Percentiles rank a stretch among this genome's conserved stretches.
Conservation (phyloP, 345 rosid genomes). For the Sonneratia alba region DNA sequence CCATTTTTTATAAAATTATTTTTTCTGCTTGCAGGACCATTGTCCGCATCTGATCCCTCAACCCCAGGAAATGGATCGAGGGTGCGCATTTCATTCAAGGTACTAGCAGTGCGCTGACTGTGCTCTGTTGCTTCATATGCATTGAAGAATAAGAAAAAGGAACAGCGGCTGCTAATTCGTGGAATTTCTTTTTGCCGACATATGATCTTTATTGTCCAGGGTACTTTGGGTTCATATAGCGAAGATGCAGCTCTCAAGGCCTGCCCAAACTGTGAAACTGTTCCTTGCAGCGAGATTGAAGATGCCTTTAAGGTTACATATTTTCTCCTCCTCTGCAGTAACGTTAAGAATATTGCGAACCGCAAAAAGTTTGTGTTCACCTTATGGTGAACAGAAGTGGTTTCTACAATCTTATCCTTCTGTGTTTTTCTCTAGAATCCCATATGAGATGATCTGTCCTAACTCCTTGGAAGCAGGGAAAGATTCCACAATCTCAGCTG, state of each 20-base stretch:
- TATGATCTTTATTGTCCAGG: conserved; percentile 21
- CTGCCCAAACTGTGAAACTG: conserved; percentile 48
- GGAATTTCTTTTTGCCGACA: background rate
- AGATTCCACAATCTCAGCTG: background rate
- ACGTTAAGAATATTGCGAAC: background rate
- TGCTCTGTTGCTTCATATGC: background rate
- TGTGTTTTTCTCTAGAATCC: no score
- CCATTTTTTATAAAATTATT: no score
- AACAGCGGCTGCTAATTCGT: background rate
- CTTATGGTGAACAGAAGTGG: background rate
- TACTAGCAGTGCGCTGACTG: conserved; percentile 4
- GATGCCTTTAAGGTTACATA: conserved; percentile 45
- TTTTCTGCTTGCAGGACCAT: conserved; percentile 45
- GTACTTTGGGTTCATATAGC: conserved; percentile 38
- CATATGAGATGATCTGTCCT: no score
- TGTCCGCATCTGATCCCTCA: conserved; percentile 36
- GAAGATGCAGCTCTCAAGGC: conserved; percentile 65
- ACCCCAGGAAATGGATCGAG: conserved; percentile 20
- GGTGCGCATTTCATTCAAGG: conserved; percentile 46
- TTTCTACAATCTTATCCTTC: no score
- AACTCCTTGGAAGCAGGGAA: no score
- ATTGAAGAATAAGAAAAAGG: background rate
- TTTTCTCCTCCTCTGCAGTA: background rate
- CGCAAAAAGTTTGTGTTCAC: no score
- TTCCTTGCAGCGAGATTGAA: conserved; percentile 46